Percentiles rank a stretch among this genome's conserved stretches.
Conservation (phyloP, 1,139 yeast genomes). For the Lodderomyces pseudojiufengensis region DNA sequence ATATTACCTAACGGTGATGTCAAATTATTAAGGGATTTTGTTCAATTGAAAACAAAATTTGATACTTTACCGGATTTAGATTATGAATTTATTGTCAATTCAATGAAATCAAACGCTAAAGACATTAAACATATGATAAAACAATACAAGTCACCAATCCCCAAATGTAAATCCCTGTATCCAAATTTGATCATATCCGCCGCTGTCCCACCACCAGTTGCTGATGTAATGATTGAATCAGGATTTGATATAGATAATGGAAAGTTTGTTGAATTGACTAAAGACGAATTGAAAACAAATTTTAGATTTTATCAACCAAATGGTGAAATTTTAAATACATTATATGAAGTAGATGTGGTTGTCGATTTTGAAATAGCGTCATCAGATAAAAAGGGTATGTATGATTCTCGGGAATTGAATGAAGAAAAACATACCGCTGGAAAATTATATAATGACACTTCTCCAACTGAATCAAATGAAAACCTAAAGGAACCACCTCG, state of each 20-base stretch:
- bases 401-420: neutral
- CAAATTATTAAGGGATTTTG: conserved; percentile 51
- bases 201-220: conserved; percentile 48
- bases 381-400: conserved; percentile 1
- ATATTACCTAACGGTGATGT: conserved; percentile 55
- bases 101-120: conserved; percentile 25
- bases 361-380: conserved; percentile 19
- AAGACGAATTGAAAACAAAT: conserved; percentile 34
- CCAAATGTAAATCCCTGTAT: conserved; percentile 45
- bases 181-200: conserved; percentile 49
- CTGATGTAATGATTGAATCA: conserved; percentile 35
- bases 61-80: conserved; percentile 29
- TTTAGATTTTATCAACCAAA: conserved; percentile 34
- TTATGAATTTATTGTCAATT: conserved; percentile 20
- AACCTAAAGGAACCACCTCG: no score
- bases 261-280: conserved; percentile 39
- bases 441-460: conserved; percentile 13
- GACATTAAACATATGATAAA: conserved; percentile 25
- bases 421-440: neutral
- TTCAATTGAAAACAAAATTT: conserved; percentile 47
- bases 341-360: conserved; percentile 18
- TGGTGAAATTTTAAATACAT: conserved; percentile 27
- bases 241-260: conserved; percentile 51
- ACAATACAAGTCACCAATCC: conserved; percentile 20
- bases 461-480: no score